Conservation (phyloP, 495 filamentous ascomycete genomes). For the Penicillium psychrofluorescens region DNA sequence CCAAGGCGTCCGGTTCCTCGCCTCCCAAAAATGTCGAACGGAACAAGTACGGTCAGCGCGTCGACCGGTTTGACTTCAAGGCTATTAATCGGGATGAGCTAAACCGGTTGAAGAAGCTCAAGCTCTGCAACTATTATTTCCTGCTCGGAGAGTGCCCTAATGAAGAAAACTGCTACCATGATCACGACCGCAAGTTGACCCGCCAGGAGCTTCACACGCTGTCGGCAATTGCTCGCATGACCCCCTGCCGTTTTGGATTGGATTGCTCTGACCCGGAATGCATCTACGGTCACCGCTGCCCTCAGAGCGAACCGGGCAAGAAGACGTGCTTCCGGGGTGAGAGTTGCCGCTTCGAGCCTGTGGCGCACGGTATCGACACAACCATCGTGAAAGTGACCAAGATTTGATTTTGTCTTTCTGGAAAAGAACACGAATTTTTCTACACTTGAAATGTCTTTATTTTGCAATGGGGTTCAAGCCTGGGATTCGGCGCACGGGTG, state of each 20-base stretch:
- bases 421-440: too few species aligned
- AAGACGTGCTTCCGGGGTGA: constrained; percentile 46
- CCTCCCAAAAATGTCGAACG: constrained; percentile 50
- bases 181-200: constrained; percentile 64
- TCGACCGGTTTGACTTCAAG: constrained; percentile 50
- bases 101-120: constrained; percentile 57
- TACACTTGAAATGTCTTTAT: neutral
- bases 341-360: constrained; percentile 42
- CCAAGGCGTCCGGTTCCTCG: constrained; percentile 44
- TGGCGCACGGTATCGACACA: constrained; percentile 45
- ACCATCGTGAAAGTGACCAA: constrained; percentile 47
- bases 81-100: constrained; percentile 52
- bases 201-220: constrained; percentile 61
- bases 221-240: constrained; percentile 65
- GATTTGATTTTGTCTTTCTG: constrained; percentile 22
- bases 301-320: constrained; percentile 39
- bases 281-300: constrained; percentile 72
- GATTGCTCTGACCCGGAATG: constrained; percentile 70
- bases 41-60: constrained; percentile 67
- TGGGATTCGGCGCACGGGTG: neutral
- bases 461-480: neutral
- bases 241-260: constrained; percentile 67
- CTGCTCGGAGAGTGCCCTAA: constrained; percentile 67
- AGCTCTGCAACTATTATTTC: constrained; percentile 82
- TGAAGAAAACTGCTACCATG: constrained; percentile 61